A percentile compares a stretch with the other conserved stretches of the same genome.
Evolutionary conservation across 495 filamentous ascomycete species (phyloP).

Genomic region (Penicillium ucsense): DNA sequence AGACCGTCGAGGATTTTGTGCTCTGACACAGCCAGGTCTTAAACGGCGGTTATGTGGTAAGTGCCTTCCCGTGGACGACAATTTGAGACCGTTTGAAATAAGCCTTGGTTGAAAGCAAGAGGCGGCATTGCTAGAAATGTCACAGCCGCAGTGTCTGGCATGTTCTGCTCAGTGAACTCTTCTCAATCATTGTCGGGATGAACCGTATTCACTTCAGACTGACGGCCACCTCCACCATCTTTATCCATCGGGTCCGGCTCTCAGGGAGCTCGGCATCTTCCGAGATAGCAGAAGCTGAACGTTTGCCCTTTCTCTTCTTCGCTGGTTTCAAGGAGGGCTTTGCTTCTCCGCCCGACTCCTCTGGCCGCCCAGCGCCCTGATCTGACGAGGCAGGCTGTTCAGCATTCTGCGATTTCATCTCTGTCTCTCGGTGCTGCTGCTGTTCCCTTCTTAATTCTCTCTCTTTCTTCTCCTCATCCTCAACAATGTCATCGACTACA

Average conservation of each 20-base stretch:
- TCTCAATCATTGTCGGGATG: not conserved
- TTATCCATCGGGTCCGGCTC: conserved; percentile 53
- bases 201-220: conserved; percentile 38
- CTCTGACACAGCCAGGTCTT: too few relatives aligned
- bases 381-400: not conserved
- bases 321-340: conserved; percentile 11
- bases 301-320: conserved; percentile 38
- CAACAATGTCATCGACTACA: conserved; percentile 63
- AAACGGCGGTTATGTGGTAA: too few relatives aligned
- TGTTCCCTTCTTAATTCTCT: conserved; percentile 12
- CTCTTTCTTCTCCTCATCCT: conserved; percentile 23
- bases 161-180: not conserved
- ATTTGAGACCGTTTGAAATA: too few relatives aligned
- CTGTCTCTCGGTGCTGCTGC: conserved; percentile 8
- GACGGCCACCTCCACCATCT: conserved; percentile 57
- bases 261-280: conserved; percentile 49
- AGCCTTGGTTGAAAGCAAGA: too few relatives aligned
- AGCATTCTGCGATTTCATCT: not conserved
- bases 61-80: too few relatives aligned
- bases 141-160: too few relatives aligned
- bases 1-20: too few relatives aligned
- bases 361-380: not conserved
- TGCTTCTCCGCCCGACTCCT: not conserved
- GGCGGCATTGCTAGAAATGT: too few relatives aligned
- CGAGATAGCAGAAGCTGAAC: conserved; percentile 8